These are phyloP conservation scores for Aspergillus bombycis DNA, from an alignment of 2,329 filamentous ascomycete genomes.

Conservation along the genomic window DNA sequence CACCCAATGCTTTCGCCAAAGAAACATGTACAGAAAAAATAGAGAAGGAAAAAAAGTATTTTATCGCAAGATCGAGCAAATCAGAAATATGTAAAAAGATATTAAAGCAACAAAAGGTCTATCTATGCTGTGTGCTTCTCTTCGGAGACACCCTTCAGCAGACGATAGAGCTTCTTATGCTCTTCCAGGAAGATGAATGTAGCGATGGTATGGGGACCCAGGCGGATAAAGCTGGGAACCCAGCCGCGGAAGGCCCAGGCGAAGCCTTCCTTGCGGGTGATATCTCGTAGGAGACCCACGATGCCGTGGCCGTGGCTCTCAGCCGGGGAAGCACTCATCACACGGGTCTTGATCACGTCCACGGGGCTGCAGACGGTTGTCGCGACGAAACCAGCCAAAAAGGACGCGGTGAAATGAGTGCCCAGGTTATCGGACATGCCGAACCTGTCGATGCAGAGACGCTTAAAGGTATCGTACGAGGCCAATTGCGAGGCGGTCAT, in stretches of 20 bases:
- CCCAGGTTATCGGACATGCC: conserved; percentile 58
- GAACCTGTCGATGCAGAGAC: conserved; percentile 54
- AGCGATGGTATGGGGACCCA: conserved; percentile 68
- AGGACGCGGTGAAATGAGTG: conserved; percentile 65
- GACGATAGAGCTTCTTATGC: conserved; percentile 66
- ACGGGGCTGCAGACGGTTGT: conserved; percentile 70
- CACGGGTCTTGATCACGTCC: conserved; percentile 68
- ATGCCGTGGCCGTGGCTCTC: conserved; percentile 50
- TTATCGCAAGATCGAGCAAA: not conserved
- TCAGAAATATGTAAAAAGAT: not conserved
- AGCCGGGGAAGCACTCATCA: conserved; percentile 60
- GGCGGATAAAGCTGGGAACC: conserved; percentile 68
- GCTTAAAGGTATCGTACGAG: conserved; percentile 67
- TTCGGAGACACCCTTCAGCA: conserved; percentile 40
- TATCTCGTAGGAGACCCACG: conserved; percentile 54
- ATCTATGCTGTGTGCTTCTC: conserved; percentile 56
- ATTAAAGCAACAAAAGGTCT: not conserved
- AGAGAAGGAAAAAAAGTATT: not conserved
- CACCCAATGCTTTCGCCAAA: conserved; percentile 19
- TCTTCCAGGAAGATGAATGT: conserved; percentile 70
- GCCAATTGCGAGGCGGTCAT: conserved; percentile 69
- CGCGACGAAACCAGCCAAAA: conserved; percentile 67
- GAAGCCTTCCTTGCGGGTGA: conserved; percentile 60
- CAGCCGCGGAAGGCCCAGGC: conserved; percentile 69
- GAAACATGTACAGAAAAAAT: conserved; percentile 13